These are phyloP conservation scores for Penicillium brasilianum DNA, from an alignment of 2,329 filamentous ascomycete species.

Conservation along the genomic window DNA sequence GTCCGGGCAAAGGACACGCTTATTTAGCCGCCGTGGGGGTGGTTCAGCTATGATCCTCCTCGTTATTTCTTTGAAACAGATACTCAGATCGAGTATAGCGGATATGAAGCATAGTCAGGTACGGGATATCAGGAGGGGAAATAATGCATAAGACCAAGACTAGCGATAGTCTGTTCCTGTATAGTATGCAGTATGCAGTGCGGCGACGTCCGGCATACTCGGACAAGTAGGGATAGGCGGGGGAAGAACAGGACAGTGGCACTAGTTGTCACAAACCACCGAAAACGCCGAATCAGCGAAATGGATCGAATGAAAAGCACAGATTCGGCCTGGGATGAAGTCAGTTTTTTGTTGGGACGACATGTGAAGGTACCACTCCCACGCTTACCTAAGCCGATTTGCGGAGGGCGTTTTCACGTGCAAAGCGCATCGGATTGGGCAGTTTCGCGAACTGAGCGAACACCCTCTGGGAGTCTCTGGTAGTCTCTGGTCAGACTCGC, in stretches of 20 bases:
- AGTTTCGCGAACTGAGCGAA: no score
- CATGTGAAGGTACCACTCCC: conserved; percentile 6
- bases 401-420: conserved; percentile 8
- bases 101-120: neutral
- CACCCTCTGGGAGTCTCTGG: no score
- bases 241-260: neutral
- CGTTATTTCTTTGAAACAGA: neutral
- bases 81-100: neutral
- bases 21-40: neutral
- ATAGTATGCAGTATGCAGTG: neutral
- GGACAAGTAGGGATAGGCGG: conserved; percentile 7
- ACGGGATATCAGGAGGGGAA: neutral
- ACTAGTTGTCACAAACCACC: neutral
- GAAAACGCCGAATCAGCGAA: no score
- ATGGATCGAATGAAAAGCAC: neutral
- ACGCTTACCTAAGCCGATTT: neutral
- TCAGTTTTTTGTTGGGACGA: conserved; percentile 9
- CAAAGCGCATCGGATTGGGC: neutral
- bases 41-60: neutral
- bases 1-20: neutral
- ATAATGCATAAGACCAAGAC: conserved; percentile 1
- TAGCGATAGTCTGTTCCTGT: neutral
- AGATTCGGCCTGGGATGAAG: neutral
- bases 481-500: no score
- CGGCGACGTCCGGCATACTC: neutral